Evolutionary conservation across 805 yeast species (phyloP).

Genomic region (Sungouiella blattae): DNA sequence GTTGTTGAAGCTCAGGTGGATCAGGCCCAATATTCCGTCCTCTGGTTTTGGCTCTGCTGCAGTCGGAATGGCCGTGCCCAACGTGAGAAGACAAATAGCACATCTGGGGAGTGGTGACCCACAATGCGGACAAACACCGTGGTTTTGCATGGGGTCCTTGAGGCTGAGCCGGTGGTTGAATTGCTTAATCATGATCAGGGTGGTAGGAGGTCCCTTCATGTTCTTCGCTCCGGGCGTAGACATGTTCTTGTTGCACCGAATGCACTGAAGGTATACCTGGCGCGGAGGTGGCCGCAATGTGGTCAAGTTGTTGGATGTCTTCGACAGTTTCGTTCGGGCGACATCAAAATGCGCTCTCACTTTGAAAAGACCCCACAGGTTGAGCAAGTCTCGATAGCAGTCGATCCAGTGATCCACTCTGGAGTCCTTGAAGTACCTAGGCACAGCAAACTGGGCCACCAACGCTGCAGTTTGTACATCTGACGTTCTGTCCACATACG

Average conservation of each 20-base stretch:
- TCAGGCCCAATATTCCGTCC: not conserved
- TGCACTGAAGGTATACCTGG: slow-evolving; percentile 79
- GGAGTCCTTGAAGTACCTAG: slow-evolving; percentile 71
- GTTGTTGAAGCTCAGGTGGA: slow-evolving; percentile 23
- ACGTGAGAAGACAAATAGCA: slow-evolving; percentile 77
- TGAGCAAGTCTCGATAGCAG: slow-evolving; percentile 15
- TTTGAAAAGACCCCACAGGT: slow-evolving; percentile 17
- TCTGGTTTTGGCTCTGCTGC: not conserved
- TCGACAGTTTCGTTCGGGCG: slow-evolving; percentile 61
- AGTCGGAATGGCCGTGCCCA: slow-evolving; percentile 62
- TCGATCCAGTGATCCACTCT: slow-evolving; percentile 79
- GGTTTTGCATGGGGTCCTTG: slow-evolving; percentile 19
- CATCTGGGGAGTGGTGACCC: slow-evolving; percentile 86
- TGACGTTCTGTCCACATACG: slow-evolving; percentile 81
- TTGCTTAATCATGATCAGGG: slow-evolving; percentile 35
- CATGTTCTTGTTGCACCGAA: slow-evolving; percentile 74
- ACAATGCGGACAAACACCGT: slow-evolving; percentile 70
- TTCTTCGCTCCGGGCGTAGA: slow-evolving; percentile 31
- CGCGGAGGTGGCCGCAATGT: slow-evolving; percentile 55
- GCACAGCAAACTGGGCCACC: slow-evolving; percentile 76
- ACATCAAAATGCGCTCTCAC: slow-evolving; percentile 75
- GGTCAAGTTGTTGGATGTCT: slow-evolving; percentile 43
- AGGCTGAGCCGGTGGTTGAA: slow-evolving; percentile 24
- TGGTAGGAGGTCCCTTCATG: slow-evolving; percentile 10
- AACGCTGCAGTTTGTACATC: slow-evolving; percentile 92